Evolutionary conservation across 2,329 filamentous ascomycete genomes (phyloP), one percentile per base, ranked within the genome.

Genomic region (Exutisphaerella laricina): DNA sequence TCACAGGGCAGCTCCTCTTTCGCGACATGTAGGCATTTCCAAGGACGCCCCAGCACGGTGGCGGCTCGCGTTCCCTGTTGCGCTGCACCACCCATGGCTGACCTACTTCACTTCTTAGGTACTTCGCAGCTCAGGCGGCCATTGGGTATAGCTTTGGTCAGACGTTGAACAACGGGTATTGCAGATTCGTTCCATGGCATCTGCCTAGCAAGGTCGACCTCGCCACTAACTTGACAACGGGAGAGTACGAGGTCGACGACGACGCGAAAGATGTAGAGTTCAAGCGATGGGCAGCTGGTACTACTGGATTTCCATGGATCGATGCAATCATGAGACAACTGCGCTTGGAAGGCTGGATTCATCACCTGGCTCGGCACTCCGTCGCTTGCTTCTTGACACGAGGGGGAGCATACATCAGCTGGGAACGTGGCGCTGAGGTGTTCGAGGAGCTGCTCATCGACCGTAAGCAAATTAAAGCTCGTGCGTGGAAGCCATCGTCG

Each of bases 21-120:
- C 74, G 85, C 12, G 85, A 89, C 59, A 89, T 89, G 85, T 89
- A 88, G n/a, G n/a, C n/a, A n/a, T n/a, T n/a, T n/a, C n/a, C n/a
- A n/a, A n/a, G n/a, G n/a, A n/a, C n/a, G n/a, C n/a, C n/a, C n/a
- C n/a, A n/a, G n/a, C n/a, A n/a, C n/a, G n/a, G n/a, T n/a, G n/a
- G n/a, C n/a, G n/a, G n/a, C n/a, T n/a, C n/a, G n/a, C n/a, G n/a
- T n/a, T n/a, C n/a, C n/a, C n/a, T n/a, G n/a, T n/a, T n/a, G n/a
- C n/a, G n/a, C n/a, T n/a, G 23, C 12, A 7, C 23, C 23, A 7
- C 23, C 23, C 23, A 12, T 26, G n/a, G 23, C 23, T 26, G 6
- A 26, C 23, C 12, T 26, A n/a, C n/a, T 26, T 26, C 23, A 26
- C 23, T 26, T 26, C 6, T 26, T 12, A 26, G 6, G 12, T 26